A percentile compares a stretch with the other conserved stretches of the same genome.
Evolutionary conservation across 257 asterid species (phyloP).

Genomic region (Lithospermum erythrorhizon): DNA sequence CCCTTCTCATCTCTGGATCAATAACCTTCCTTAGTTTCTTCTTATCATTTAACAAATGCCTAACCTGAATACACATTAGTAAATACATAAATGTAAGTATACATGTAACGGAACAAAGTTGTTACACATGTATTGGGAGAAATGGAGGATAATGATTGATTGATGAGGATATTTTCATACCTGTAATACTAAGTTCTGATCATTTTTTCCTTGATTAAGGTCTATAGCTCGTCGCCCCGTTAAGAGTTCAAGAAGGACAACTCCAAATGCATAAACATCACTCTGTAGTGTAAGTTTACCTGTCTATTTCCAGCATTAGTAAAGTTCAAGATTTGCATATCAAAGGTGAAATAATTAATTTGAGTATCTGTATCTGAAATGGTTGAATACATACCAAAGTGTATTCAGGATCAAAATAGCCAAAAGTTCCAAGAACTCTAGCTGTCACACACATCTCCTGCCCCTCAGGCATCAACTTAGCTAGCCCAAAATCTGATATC

Average conservation of each 20-base stretch:
- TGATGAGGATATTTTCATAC: constrained; percentile 24
- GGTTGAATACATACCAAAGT: constrained; percentile 60
- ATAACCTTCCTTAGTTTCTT: constrained; percentile 69
- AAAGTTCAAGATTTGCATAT: too few relatives aligned
- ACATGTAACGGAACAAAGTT: not conserved
- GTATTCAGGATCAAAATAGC: constrained; percentile 96
- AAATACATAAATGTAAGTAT: not conserved
- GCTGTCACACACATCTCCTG: constrained; percentile 81
- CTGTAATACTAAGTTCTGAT: constrained; percentile 87
- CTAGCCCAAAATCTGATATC: constrained; percentile 97
- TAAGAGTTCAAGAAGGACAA: constrained; percentile 89
- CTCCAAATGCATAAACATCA: constrained; percentile 96
- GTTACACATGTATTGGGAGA: not conserved
- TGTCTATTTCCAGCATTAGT: constrained; percentile 56
- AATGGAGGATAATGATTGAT: constrained; percentile 1
- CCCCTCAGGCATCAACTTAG: constrained; percentile 92
- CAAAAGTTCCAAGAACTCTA: constrained; percentile 86
- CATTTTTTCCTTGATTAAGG: constrained; percentile 86
- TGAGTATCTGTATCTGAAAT: not conserved
- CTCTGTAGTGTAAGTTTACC: constrained; percentile 97
- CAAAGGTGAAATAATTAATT: not conserved
- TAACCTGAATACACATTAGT: constrained; percentile 41
- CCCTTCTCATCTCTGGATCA: constrained; percentile 72
- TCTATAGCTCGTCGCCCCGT: constrained; percentile 96
- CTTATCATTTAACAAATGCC: constrained; percentile 72